phyloP scores from a whole-genome alignment of 495 filamentous ascomycete genomes.

The Aspergillus homomorphus region DNA sequence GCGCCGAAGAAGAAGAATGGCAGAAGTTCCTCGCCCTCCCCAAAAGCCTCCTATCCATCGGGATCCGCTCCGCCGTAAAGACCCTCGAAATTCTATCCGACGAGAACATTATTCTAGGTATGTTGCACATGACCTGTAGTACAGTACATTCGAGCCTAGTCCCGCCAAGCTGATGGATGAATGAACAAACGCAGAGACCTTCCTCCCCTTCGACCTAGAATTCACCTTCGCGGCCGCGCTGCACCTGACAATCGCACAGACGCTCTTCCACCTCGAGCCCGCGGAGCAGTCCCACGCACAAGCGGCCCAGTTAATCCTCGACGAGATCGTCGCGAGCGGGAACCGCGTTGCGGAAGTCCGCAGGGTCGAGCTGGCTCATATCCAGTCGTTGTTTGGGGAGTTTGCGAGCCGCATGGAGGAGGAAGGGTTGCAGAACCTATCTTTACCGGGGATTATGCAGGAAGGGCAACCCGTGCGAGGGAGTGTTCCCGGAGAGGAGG shows the following conservation, averaged over 20 bases:
- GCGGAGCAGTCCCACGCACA: slow-evolving; percentile 19
- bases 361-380: slow-evolving; percentile 25
- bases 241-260: slow-evolving; percentile 29
- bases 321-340: slow-evolving; percentile 34
- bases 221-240: slow-evolving; percentile 35
- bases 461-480: no score
- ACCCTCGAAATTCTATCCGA: slow-evolving; percentile 33
- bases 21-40: slow-evolving; percentile 25
- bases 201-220: slow-evolving; percentile 41
- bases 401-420: slow-evolving; percentile 8
- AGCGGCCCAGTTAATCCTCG: slow-evolving; percentile 28
- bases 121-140: no score
- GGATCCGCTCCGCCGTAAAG: slow-evolving; percentile 37
- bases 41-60: slow-evolving; percentile 31
- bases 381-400: slow-evolving; percentile 27
- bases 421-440: slow-evolving; percentile 2
- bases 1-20: slow-evolving; percentile 26
- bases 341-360: slow-evolving; percentile 31
- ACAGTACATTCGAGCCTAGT: no score
- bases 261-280: slow-evolving; percentile 26
- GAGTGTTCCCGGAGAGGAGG: not conserved
- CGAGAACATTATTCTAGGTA: slow-evolving; percentile 35
- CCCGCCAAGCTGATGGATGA: no score
- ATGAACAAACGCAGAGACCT: slow-evolving; percentile 25
- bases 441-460: not conserved